Percentiles rank a stretch among this genome's conserved stretches.
Evolutionary conservation across 805 yeast genomes (phyloP).

Genomic region (Candida nonsorbophila): DNA sequence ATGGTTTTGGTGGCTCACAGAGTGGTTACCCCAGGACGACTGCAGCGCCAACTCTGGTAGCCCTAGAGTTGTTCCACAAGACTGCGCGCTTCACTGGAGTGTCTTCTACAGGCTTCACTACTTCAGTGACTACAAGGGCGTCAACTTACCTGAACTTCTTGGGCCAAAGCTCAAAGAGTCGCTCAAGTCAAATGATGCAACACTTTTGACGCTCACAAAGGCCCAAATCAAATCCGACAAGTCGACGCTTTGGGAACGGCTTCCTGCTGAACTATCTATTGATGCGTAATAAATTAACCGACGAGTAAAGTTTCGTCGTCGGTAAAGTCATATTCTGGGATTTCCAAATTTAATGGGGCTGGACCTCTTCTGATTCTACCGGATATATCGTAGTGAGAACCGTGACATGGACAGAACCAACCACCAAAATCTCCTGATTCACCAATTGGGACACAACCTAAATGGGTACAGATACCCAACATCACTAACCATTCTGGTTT

Average conservation of each 20-base stretch:
- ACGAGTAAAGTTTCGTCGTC: conserved; percentile 76
- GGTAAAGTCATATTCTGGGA: conserved; percentile 83
- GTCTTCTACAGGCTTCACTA: conserved; percentile 50
- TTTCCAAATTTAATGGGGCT: conserved; percentile 97
- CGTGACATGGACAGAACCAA: conserved; percentile 99
- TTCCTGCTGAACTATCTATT: too few relatives aligned
- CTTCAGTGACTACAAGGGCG: conserved; percentile 41
- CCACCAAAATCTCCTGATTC: conserved; percentile 99
- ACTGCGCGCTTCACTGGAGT: conserved; percentile 58
- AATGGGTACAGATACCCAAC: conserved; percentile 99
- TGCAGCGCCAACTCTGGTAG: conserved; percentile 57
- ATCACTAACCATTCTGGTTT: conserved; percentile 98
- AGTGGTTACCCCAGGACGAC: conserved; percentile 47
- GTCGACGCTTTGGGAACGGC: too few relatives aligned
- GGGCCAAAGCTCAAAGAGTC: conserved; percentile 15
- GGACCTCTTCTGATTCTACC: conserved; percentile 99
- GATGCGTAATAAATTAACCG: conserved; percentile 66
- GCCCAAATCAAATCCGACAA: too few relatives aligned
- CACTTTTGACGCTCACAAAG: too few relatives aligned
- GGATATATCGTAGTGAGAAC: conserved; percentile 99
- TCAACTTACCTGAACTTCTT: conserved; percentile 14
- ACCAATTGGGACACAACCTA: conserved; percentile 99
- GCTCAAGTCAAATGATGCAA: conserved; percentile 9
- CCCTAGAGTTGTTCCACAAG: conserved; percentile 42
- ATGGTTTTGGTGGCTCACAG: conserved; percentile 65